Percentiles rank a stretch among this genome's conserved stretches.
phyloP scores from a whole-genome alignment of 345 rosid species.

The Cardamine occulta region DNA sequence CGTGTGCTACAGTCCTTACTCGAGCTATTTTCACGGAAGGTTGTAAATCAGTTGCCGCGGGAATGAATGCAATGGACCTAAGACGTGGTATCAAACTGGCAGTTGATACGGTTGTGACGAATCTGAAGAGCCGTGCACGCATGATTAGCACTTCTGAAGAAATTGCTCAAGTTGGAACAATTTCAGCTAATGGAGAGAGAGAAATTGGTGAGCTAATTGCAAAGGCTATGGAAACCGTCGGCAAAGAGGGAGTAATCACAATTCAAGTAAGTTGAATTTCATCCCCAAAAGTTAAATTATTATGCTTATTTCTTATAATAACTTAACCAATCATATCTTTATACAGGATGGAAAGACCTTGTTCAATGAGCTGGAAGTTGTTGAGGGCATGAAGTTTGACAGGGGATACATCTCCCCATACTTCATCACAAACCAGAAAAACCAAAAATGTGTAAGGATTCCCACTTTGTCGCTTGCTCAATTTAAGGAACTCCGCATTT shows the following conservation, averaged over 20 bases:
- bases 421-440: no score
- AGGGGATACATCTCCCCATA: conserved; percentile 93
- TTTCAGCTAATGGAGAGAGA: conserved; percentile 94
- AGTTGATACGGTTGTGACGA: conserved; percentile 85
- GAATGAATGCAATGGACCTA: conserved; percentile 97
- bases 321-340: background rate
- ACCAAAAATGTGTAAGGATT: background rate
- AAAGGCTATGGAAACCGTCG: conserved; percentile 98
- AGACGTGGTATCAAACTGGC: conserved; percentile 96
- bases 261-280: conserved; percentile 62
- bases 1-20: conserved; percentile 93
- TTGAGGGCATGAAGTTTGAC: conserved; percentile 97
- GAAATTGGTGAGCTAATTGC: conserved; percentile 98
- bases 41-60: conserved; percentile 98
- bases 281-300: background rate
- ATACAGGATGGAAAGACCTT: conserved; percentile 95
- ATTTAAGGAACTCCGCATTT: background rate
- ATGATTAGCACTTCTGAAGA: conserved; percentile 99
- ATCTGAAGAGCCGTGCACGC: conserved; percentile 81
- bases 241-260: conserved; percentile 98
- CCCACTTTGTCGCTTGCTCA: background rate
- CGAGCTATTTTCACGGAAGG: conserved; percentile 87
- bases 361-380: conserved; percentile 89
- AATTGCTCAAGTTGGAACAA: conserved; percentile 98
- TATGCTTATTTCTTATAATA: background rate